Base-by-base conservation (phyloP, 2,329 filamentous ascomycete species). In the Fusarium nematophilum region DNA sequence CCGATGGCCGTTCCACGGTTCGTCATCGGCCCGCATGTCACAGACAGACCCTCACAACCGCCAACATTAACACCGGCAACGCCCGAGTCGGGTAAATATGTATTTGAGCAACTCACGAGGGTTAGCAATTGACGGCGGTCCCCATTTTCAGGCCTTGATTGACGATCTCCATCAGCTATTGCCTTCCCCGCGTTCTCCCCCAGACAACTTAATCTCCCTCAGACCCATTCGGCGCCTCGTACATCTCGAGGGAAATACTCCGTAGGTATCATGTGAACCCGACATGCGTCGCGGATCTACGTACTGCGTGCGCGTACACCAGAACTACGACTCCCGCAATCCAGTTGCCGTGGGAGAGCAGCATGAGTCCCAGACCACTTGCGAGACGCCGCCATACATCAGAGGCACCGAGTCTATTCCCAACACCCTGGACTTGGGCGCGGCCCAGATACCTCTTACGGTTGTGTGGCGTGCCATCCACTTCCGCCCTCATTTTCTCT, bases 151-250 rank as follows among this genome's bases (percentile, higher is more conserved):
- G 25, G 42, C 34, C 31, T 48, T 25, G 29, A 48, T 34, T 30
- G 21, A n/a, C 27, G 15, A 33, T 53, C 17, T 25, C 23, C 27
- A 17, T 37, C 21, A 30, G 31, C 37, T 45, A 10, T 18, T 45
- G 13, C 39, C 46, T 42, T 64, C 59, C 60, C 60, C 60, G 34
- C 60, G 44, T 42, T 64, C 51, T 25, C 45, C 45, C 51, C 57
- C 37, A 29, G 43, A 30, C 23, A 44, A 53, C 25, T 43, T 53
- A 43, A 36, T 33, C 33, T 34, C 37, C 43, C 55, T 60, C 21
- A 39, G 36, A 37, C 30, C 38, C 30, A 42, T 47, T 39, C 42
- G 25, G 37, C 45, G 23, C 13, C n/a, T 40, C 33, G 39, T 45
- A 23, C 23, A 31, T 47, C 14, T 13, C 23, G 31, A 31, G 25